phyloP scores from a whole-genome alignment of 495 filamentous ascomycete species.

The Aspergillus biplanus region DNA sequence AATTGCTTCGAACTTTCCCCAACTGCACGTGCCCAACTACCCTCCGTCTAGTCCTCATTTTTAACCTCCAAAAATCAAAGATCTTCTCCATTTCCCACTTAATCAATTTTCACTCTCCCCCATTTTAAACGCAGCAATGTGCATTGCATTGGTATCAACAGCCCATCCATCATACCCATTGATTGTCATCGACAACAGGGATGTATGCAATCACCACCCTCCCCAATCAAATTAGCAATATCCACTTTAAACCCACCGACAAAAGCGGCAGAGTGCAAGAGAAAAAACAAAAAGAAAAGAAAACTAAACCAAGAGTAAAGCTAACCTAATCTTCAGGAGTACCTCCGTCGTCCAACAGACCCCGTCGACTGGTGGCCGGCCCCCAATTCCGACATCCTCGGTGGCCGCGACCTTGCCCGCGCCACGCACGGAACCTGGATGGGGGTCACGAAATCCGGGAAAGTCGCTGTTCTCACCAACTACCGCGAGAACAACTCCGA shows the following conservation, averaged over 20 bases:
- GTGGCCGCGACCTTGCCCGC: slow-evolving; percentile 69
- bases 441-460: slow-evolving; percentile 81
- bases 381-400: slow-evolving; percentile 63
- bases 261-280: background rate
- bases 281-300: slow-evolving; percentile 7
- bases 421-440: slow-evolving; percentile 86
- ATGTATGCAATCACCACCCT: slow-evolving; percentile 55
- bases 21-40: slow-evolving; percentile 20
- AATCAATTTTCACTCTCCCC: background rate
- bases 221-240: background rate
- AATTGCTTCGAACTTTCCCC: background rate
- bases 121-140: slow-evolving; percentile 60
- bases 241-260: background rate
- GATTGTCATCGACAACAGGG: slow-evolving; percentile 89
- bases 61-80: background rate
- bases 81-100: background rate
- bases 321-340: slow-evolving; percentile 59
- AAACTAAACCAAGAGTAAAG: slow-evolving; percentile 10
- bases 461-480: slow-evolving; percentile 91
- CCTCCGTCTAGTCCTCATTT: background rate
- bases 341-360: slow-evolving; percentile 84
- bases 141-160: slow-evolving; percentile 88
- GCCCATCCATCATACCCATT: slow-evolving; percentile 88
- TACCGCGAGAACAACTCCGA: slow-evolving; percentile 68
- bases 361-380: slow-evolving; percentile 80